These are phyloP conservation scores for Yarrowia sp. DNA, from an alignment of 805 yeast genomes.

Conservation along the genomic window DNA sequence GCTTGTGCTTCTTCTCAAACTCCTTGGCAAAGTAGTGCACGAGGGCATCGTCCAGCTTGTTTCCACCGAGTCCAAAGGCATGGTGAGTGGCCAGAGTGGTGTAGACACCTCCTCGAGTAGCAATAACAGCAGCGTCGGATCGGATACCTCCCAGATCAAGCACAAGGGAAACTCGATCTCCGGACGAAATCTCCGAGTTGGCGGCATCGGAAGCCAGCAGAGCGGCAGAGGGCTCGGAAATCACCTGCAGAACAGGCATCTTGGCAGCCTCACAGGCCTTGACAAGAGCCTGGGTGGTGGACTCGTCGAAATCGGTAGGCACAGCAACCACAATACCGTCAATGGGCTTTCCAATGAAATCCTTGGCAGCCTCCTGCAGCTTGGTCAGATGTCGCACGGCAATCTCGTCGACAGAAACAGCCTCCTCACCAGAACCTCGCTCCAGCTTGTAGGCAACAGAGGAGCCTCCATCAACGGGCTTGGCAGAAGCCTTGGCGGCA, in stretches of 20 bases:
- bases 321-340: constrained; percentile 85
- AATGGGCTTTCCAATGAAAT: constrained; percentile 76
- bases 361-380: constrained; percentile 85
- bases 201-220: constrained; percentile 51
- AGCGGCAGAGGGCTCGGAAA: constrained; percentile 91
- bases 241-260: constrained; percentile 76
- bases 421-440: constrained; percentile 46
- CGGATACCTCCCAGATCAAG: constrained; percentile 97
- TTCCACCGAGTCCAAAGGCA: constrained; percentile 83
- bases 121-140: constrained; percentile 90
- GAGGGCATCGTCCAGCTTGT: constrained; percentile 73
- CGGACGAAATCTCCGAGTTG: constrained; percentile 38
- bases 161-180: constrained; percentile 81
- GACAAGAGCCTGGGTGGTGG: constrained; percentile 63
- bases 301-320: constrained; percentile 80
- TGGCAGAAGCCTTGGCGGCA: constrained; percentile 62
- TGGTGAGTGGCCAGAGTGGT: constrained; percentile 85
- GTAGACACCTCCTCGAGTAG: constrained; percentile 90
- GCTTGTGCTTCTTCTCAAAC: constrained; percentile 81
- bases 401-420: constrained; percentile 70
- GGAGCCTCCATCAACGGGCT: constrained; percentile 64
- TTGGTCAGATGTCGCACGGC: constrained; percentile 80
- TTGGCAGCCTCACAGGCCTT: constrained; percentile 68
- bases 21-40: constrained; percentile 87
- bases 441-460: constrained; percentile 54